Base-by-base conservation (phyloP, 164 flowering plant species). In the Brasenia schreberi region DNA sequence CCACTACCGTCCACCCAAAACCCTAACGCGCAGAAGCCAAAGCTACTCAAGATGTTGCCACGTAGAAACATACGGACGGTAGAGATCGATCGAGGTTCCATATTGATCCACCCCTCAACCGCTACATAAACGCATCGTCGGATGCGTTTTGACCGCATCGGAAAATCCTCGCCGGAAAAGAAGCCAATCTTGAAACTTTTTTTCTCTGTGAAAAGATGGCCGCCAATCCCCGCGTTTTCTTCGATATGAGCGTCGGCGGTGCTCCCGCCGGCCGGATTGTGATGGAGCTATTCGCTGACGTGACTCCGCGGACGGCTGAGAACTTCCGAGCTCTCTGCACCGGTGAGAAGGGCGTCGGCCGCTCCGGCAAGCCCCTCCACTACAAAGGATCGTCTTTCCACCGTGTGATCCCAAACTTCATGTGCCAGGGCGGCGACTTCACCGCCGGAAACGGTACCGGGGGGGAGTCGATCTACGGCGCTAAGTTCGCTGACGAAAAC, bases 301-400 rank as follows among this genome's bases (percentile, higher is more conserved):
- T 64, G 3, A 69, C 71, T 0, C 83, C 83, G 0, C 45, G 58
- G 14, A 80, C 83, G 16, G 83, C 79, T 19, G 81, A 80, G 65
- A 80, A 80, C 71, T 80, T 77, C 79, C 71, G 80, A 4, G 82
- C 82, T 0, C 78, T 79, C 56, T 89, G 90, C 86, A 87, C 93
- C n/a, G 92, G 94, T 18, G 93, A 86, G 87, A 89, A 87, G 68
- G 82, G 79, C 42, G 61, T 9, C 49, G 81, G 80, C 5, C 66
- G 64, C 17, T 27, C 62, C 39, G 80, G 80, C 5, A 78, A 79
- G 69, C 76, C 77, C 19, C 72, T 78, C 12, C 81, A 81, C 77
- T 79, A 43, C 76, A 78, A 77, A 69, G 82, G 82, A 12, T 79
- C 80, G 6, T 0, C 7, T 18, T 78, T 76, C 76, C 81, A 78